Conservation (phyloP, 2,329 filamentous ascomycete genomes). For the Ophiostoma piceae region DNA sequence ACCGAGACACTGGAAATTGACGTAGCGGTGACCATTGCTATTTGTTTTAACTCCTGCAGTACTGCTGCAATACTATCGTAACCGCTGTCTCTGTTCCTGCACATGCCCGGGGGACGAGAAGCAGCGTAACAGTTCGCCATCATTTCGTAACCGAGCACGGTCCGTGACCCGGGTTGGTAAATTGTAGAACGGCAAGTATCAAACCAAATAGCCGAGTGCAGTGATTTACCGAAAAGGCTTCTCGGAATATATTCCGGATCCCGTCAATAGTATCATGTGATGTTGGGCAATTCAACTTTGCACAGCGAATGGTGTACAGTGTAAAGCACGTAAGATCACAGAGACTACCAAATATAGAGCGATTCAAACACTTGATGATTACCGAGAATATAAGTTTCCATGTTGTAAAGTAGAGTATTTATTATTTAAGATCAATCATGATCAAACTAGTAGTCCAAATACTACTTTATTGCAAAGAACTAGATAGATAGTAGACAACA, state of each 20-base stretch:
- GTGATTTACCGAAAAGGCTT: background rate
- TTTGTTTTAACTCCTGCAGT: too few relatives aligned
- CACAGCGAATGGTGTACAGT: background rate
- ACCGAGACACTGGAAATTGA: conserved; percentile 11
- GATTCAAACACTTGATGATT: too few relatives aligned
- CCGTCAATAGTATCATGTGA: background rate
- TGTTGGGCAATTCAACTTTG: background rate
- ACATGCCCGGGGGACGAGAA: background rate
- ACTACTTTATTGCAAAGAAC: background rate
- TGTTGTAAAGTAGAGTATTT: background rate
- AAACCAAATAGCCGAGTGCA: background rate
- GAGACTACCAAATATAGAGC: too few relatives aligned
- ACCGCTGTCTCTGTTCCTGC: background rate
- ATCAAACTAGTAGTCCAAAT: background rate
- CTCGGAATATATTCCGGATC: background rate
- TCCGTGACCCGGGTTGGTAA: background rate
- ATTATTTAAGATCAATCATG: background rate
- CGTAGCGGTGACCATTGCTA: background rate
- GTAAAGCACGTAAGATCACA: background rate
- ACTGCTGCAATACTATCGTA: too few relatives aligned
- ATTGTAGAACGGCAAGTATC: background rate
- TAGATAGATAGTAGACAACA: background rate
- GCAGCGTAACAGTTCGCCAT: background rate
- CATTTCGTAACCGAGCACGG: background rate
- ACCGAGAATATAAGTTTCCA: background rate